phyloP scores from a whole-genome alignment of 148 eudicot species.

The Rhododendron griersonianum region DNA sequence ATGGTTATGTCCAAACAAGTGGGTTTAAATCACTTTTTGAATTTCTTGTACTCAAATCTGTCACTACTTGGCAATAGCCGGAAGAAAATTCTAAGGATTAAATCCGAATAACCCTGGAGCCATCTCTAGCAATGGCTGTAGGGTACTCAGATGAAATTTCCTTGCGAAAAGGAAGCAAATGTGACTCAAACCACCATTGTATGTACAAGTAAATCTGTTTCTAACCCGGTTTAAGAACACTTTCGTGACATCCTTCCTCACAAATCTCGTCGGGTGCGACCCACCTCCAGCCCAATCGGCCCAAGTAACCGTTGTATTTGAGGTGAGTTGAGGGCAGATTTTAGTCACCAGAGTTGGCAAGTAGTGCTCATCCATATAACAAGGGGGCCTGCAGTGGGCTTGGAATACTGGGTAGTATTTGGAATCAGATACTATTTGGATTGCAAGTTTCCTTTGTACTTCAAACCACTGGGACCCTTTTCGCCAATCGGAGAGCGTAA shows the following conservation, averaged over 20 bases:
- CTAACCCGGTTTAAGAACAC: slow-evolving; percentile 28
- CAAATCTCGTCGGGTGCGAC: slow-evolving; percentile 36
- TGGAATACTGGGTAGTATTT: slow-evolving; percentile 49
- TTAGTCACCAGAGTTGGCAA: slow-evolving; percentile 65
- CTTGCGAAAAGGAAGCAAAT: slow-evolving; percentile 51
- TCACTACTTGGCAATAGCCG: neutral
- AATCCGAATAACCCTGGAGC: slow-evolving; percentile 33
- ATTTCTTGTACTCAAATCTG: neutral
- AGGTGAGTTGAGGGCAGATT: slow-evolving; percentile 33
- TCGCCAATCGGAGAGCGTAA: slow-evolving; percentile 66
- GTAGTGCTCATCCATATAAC: slow-evolving; percentile 89
- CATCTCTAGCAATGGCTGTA: slow-evolving; percentile 37
- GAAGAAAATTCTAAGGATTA: slow-evolving; percentile 3
- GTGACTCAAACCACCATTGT: slow-evolving; percentile 24
- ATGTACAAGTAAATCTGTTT: slow-evolving; percentile 31
- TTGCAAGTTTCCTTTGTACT: slow-evolving; percentile 52
- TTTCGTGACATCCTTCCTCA: slow-evolving; percentile 25
- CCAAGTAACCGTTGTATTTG: slow-evolving; percentile 51
- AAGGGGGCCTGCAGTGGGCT: slow-evolving; percentile 50
- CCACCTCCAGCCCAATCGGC: slow-evolving; percentile 54
- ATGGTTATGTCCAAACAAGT: neutral
- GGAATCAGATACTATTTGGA: slow-evolving; percentile 46
- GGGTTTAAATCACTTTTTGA: neutral
- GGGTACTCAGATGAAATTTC: slow-evolving; percentile 44
- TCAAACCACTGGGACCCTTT: slow-evolving; percentile 98